Conservation (phyloP, 306 rosid genomes). For the Hylodesmum podocarpum region DNA sequence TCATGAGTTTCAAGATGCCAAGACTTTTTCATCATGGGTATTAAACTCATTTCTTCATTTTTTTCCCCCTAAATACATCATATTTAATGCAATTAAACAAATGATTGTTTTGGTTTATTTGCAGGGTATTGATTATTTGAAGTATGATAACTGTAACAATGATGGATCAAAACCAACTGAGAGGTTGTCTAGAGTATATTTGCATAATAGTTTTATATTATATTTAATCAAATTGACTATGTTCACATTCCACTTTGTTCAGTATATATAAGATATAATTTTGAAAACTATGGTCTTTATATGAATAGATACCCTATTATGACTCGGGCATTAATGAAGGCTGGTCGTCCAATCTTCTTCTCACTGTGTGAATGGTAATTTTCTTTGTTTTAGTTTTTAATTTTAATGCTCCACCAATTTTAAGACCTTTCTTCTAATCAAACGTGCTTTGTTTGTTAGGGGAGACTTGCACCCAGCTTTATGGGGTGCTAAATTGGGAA, state of each 20-base stretch:
- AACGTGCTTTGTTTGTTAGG: slow-evolving; percentile 42
- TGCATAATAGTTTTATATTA: background rate
- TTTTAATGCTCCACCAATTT: background rate
- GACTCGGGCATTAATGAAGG: slow-evolving; percentile 86
- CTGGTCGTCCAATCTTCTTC: slow-evolving; percentile 84
- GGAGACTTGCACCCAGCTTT: slow-evolving; percentile 96
- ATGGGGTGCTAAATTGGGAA: slow-evolving; percentile 86
- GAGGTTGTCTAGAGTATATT: slow-evolving; percentile 51
- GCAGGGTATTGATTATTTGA: slow-evolving; percentile 97
- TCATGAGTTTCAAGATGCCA: slow-evolving; percentile 90
- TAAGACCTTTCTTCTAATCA: background rate
- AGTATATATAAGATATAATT: background rate
- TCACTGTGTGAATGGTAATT: slow-evolving; percentile 94
- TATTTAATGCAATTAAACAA: background rate
- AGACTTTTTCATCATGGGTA: slow-evolving; percentile 94
- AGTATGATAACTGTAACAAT: slow-evolving; percentile 85
- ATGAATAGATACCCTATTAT: slow-evolving; percentile 72
- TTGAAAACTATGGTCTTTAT: slow-evolving; percentile 8
- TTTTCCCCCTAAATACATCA: background rate
- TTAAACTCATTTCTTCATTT: background rate
- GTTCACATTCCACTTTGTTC: background rate
- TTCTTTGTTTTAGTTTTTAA: background rate
- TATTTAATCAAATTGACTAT: background rate
- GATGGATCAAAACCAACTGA: slow-evolving; percentile 72
- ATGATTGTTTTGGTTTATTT: slow-evolving; percentile 8